These are phyloP conservation scores for Amanita rimosa DNA, from an alignment of 768 basidiomycete species.

Conservation along the genomic window DNA sequence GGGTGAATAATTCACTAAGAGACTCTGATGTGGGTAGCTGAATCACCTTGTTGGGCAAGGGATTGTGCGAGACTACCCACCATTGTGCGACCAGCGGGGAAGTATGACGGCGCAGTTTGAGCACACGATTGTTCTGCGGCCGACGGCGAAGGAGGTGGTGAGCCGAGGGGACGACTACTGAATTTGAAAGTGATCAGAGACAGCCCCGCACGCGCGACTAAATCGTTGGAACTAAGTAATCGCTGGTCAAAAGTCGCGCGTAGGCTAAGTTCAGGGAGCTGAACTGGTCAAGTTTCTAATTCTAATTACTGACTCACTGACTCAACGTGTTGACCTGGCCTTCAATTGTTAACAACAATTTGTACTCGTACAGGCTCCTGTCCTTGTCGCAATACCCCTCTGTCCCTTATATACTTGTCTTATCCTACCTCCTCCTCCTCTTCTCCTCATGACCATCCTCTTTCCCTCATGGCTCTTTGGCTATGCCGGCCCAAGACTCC, in stretches of 20 bases:
- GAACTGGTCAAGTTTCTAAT: too few species aligned
- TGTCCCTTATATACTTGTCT: neutral
- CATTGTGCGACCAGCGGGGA: constrained; percentile 73
- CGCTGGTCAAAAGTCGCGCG: too few species aligned
- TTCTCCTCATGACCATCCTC: constrained; percentile 10
- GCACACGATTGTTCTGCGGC: constrained; percentile 76
- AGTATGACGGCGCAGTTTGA: constrained; percentile 96
- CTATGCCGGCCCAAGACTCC: constrained; percentile 7
- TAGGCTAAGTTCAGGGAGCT: too few species aligned
- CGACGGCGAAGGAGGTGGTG: constrained; percentile 77
- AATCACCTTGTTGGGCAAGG: constrained; percentile 84
- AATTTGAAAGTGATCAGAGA: neutral
- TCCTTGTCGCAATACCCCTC: neutral
- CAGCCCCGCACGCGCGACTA: neutral
- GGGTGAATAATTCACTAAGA: too few species aligned
- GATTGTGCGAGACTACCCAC: constrained; percentile 88
- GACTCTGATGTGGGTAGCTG: constrained; percentile 55
- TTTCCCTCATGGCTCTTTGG: constrained; percentile 10
- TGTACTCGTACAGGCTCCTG: too few species aligned
- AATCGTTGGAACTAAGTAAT: too few species aligned
- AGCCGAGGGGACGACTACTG: constrained; percentile 79
- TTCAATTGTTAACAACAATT: too few species aligned
- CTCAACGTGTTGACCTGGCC: too few species aligned
- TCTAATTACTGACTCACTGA: too few species aligned
- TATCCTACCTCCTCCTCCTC: neutral